These are phyloP conservation scores for Pyrenophora seminiperda DNA, from an alignment of 2,329 filamentous ascomycete species.

Conservation along the genomic window DNA sequence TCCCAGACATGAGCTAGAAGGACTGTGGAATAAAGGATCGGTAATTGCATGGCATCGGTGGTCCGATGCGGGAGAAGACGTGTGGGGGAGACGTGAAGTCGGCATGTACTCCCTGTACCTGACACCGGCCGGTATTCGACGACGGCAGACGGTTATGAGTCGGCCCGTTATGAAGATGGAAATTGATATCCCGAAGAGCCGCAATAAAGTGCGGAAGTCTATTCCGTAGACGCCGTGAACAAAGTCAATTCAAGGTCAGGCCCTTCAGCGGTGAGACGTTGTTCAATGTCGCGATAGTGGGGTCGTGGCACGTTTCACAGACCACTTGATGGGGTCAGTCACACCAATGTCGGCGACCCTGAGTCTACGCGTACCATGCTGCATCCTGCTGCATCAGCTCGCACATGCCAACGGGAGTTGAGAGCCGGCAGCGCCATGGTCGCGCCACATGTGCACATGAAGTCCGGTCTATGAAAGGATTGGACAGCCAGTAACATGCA, in stretches of 20 bases:
- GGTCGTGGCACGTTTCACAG: slow-evolving; percentile 21
- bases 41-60: too few relatives aligned
- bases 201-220: slow-evolving; percentile 18
- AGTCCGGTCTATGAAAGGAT: background rate
- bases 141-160: slow-evolving; percentile 3
- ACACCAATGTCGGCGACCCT: slow-evolving; percentile 24
- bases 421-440: slow-evolving; percentile 7
- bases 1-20: too few relatives aligned
- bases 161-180: slow-evolving; percentile 7
- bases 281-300: slow-evolving; percentile 17
- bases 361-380: slow-evolving; percentile 24
- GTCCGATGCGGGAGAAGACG: too few relatives aligned
- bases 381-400: slow-evolving; percentile 18
- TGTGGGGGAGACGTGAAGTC: background rate
- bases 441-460: slow-evolving; percentile 1
- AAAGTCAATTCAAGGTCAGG: background rate
- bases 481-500: slow-evolving; percentile 19
- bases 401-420: slow-evolving; percentile 7
- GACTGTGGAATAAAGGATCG: too few relatives aligned
- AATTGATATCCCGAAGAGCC: slow-evolving; percentile 10
- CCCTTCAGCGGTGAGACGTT: slow-evolving; percentile 19
- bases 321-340: slow-evolving; percentile 21
- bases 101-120: background rate
- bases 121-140: background rate
- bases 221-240: background rate